phyloP scores from a whole-genome alignment of 140 eudicot species.

The Bidens hawaiensis region DNA sequence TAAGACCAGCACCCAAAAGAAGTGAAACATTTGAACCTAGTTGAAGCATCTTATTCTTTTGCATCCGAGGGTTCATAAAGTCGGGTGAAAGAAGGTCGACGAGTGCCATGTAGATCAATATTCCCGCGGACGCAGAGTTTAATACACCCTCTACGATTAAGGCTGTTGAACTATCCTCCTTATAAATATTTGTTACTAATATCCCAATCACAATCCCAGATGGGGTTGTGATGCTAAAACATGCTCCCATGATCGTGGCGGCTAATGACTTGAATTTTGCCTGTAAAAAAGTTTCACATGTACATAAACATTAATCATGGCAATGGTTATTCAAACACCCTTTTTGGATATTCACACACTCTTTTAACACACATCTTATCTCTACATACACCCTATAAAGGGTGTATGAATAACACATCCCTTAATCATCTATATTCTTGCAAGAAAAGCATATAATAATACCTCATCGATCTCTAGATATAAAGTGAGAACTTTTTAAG shows the following conservation, averaged over 20 bases:
- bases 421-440: background rate
- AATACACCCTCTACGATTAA: constrained; percentile 46
- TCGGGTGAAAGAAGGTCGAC: constrained; percentile 62
- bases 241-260: constrained; percentile 32
- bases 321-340: no score
- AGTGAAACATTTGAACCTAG: constrained; percentile 34
- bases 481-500: no score
- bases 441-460: background rate
- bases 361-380: no score
- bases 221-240: constrained; percentile 52
- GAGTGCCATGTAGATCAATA: constrained; percentile 57
- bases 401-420: no score
- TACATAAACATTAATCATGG: no score
- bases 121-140: constrained; percentile 54
- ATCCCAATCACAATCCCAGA: constrained; percentile 49
- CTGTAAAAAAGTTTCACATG: constrained; percentile 19
- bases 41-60: constrained; percentile 34
- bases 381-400: no score
- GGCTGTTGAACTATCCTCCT: constrained; percentile 39
- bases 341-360: no score
- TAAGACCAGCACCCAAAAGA: constrained; percentile 47
- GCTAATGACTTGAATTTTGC: constrained; percentile 45
- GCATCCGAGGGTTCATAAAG: constrained; percentile 52
- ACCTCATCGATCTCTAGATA: background rate
- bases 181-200: constrained; percentile 25